Conservation (phyloP, 176 grass and related monocot species). For the Dendrocalamus sinicus region DNA sequence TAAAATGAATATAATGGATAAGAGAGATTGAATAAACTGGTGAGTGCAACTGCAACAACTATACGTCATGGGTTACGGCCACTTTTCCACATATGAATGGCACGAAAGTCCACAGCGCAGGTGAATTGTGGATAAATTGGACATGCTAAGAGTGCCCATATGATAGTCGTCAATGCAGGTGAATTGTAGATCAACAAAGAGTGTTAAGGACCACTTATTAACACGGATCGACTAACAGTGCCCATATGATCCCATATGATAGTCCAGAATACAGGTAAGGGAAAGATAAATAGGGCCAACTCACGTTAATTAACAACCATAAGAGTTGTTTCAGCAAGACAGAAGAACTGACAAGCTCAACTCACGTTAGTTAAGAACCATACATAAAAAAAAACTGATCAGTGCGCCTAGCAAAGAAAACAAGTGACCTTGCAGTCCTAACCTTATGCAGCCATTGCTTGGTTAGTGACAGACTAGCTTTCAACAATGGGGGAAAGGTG, state of each 20-base stretch:
- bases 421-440: not conserved
- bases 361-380: not conserved
- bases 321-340: conserved; percentile 9
- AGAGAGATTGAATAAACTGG: not conserved
- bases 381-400: not conserved
- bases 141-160: not conserved
- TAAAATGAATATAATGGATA: conserved; percentile 28
- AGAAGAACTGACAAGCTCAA: not conserved
- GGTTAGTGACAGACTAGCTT: not conserved
- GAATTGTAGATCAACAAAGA: not conserved
- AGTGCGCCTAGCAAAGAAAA: not conserved
- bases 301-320: no score
- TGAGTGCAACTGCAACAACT: not conserved
- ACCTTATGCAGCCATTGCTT: not conserved
- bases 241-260: not conserved
- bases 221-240: not conserved
- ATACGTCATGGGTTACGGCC: not conserved
- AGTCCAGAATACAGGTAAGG: not conserved
- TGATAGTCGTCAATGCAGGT: not conserved
- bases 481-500: not conserved
- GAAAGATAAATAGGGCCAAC: not conserved
- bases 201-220: not conserved
- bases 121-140: not conserved
- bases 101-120: not conserved
- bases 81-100: not conserved